Percentiles rank a stretch among this genome's conserved stretches.
phyloP scores from a whole-genome alignment of 2,329 filamentous ascomycete genomes.

The Fusarium veterinarium region DNA sequence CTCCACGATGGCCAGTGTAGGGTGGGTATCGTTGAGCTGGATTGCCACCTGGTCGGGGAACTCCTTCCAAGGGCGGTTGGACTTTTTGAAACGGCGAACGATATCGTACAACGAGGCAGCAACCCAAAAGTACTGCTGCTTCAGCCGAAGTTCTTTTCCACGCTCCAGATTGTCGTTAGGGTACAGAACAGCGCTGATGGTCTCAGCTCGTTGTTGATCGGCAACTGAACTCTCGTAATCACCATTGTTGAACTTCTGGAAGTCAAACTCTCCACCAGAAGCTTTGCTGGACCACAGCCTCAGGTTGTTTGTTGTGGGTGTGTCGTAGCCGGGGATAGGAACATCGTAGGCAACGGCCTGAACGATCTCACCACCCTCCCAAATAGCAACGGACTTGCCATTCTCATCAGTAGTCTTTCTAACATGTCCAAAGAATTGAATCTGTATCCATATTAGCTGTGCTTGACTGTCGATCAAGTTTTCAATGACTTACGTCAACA shows the following conservation, averaged over 20 bases:
- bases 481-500: slow-evolving; percentile 73
- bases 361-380: slow-evolving; percentile 95
- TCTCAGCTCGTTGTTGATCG: slow-evolving; percentile 99
- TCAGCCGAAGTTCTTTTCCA: slow-evolving; percentile 95
- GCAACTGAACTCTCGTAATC: slow-evolving; percentile 98
- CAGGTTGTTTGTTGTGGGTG: slow-evolving; percentile 93
- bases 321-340: slow-evolving; percentile 89
- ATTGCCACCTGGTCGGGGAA: slow-evolving; percentile 97
- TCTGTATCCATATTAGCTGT: slow-evolving; percentile 53
- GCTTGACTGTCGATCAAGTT: neutral
- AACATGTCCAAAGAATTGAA: slow-evolving; percentile 94
- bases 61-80: slow-evolving; percentile 87
- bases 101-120: slow-evolving; percentile 97
- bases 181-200: slow-evolving; percentile 96
- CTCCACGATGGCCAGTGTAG: slow-evolving; percentile 95
- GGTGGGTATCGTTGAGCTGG: slow-evolving; percentile 97
- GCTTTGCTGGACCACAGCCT: slow-evolving; percentile 98
- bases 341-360: slow-evolving; percentile 95
- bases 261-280: slow-evolving; percentile 96
- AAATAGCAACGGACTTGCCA: slow-evolving; percentile 79
- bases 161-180: slow-evolving; percentile 97
- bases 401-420: slow-evolving; percentile 78
- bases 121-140: slow-evolving; percentile 99
- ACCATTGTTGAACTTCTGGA: slow-evolving; percentile 98
- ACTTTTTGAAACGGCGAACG: slow-evolving; percentile 97